Percentiles rank a stretch among this genome's conserved stretches.
Evolutionary conservation across 208 protist species (phyloP).

Genomic region (Lotmaria passim): DNA sequence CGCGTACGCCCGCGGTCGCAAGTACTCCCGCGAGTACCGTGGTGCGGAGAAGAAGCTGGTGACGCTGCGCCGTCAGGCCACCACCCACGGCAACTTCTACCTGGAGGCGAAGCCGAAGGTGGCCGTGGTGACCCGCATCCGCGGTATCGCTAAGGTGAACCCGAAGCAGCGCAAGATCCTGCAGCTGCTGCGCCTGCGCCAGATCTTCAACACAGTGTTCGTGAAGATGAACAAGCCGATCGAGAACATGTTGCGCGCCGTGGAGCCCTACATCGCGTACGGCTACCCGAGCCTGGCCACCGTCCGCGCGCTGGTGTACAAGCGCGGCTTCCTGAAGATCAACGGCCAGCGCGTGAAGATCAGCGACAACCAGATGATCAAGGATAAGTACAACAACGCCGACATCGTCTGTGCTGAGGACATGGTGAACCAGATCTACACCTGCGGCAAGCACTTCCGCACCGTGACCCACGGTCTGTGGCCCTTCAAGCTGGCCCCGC

Average conservation of each 20-base stretch:
- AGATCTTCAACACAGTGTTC: slow-evolving; percentile 99
- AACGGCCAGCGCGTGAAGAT: slow-evolving; percentile 98
- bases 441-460: slow-evolving; percentile 98
- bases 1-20: slow-evolving; percentile 72
- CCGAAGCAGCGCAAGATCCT: slow-evolving; percentile 99
- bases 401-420: slow-evolving; percentile 99
- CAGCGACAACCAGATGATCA: slow-evolving; percentile 96
- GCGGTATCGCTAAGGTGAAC: slow-evolving; percentile 98
- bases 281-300: slow-evolving; percentile 98
- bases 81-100: slow-evolving; percentile 96
- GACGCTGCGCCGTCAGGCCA: slow-evolving; percentile 89
- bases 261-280: slow-evolving; percentile 99
- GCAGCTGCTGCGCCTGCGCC: slow-evolving; percentile 98
- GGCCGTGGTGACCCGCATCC: slow-evolving; percentile 99
- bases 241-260: slow-evolving; percentile 98
- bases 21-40: slow-evolving; percentile 98
- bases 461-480: slow-evolving; percentile 98
- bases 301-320: slow-evolving; percentile 98
- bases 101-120: slow-evolving; percentile 98
- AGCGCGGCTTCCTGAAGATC: slow-evolving; percentile 98
- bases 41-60: slow-evolving; percentile 88
- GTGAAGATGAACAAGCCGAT: slow-evolving; percentile 99
- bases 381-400: slow-evolving; percentile 94
- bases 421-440: slow-evolving; percentile 99
- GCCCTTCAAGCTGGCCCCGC: slow-evolving; percentile 98